These are phyloP conservation scores for Stachybotrys elegans DNA, from an alignment of 2,329 filamentous ascomycete species.

Conservation along the genomic window DNA sequence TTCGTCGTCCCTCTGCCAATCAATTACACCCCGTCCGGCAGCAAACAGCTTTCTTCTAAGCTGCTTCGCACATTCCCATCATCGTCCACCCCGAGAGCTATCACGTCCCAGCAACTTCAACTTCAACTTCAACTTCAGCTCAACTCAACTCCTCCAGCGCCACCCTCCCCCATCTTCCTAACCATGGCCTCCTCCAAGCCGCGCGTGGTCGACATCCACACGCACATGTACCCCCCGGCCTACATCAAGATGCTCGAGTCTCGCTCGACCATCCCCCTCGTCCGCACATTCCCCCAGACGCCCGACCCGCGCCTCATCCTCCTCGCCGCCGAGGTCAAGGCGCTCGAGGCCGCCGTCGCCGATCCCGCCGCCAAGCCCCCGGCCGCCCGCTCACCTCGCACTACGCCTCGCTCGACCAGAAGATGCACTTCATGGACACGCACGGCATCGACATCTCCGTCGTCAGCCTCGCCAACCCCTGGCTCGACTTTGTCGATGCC, in stretches of 20 bases:
- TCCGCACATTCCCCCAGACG: conserved; percentile 57
- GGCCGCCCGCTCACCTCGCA: conserved; percentile 79
- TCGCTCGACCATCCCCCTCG: conserved; percentile 61
- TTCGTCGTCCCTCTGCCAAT: too few species aligned
- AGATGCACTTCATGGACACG: conserved; percentile 81
- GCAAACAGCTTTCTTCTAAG: too few species aligned
- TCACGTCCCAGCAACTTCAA: too few species aligned
- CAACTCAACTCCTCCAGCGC: conserved; percentile 1
- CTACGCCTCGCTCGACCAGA: conserved; percentile 75
- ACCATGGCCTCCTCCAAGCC: conserved; percentile 29
- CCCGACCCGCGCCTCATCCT: conserved; percentile 62
- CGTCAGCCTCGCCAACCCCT: conserved; percentile 86
- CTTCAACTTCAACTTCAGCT: too few species aligned
- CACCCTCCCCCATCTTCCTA: not conserved
- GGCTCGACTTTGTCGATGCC: conserved; percentile 76
- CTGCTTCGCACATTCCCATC: too few species aligned
- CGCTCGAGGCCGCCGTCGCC: conserved; percentile 44
- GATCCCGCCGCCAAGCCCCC: conserved; percentile 54
- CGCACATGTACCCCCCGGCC: conserved; percentile 63
- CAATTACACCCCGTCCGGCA: too few species aligned
- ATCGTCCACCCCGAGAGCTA: too few species aligned
- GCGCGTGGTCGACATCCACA: conserved; percentile 61
- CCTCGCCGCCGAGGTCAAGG: conserved; percentile 44
- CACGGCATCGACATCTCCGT: conserved; percentile 80
- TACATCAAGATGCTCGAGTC: conserved; percentile 58